Evolutionary conservation across 169 alveolate genomes (phyloP).

Genomic region (Plasmodium knowlesi): DNA sequence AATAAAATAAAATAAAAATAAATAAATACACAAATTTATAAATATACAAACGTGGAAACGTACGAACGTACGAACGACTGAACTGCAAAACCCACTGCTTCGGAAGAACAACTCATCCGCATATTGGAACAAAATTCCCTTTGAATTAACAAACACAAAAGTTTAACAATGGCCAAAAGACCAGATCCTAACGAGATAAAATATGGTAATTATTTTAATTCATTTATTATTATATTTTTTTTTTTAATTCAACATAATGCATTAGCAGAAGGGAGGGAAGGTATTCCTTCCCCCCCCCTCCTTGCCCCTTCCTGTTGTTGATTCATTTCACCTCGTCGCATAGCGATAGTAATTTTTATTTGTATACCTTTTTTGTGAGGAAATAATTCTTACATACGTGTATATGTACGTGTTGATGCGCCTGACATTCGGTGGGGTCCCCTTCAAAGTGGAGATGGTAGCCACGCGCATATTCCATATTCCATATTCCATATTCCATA

Average conservation of each 20-base stretch:
- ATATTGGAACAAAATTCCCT: background rate
- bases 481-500: no score
- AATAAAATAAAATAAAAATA: background rate
- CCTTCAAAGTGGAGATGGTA: background rate
- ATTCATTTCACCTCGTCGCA: background rate
- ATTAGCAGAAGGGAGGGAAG: background rate
- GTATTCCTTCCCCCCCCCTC: background rate
- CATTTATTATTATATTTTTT: background rate
- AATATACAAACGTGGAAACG: background rate
- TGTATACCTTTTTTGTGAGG: background rate
- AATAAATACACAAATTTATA: background rate
- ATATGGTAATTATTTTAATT: conserved; percentile 77
- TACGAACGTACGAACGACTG: background rate
- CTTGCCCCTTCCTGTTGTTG: background rate
- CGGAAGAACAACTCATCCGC: background rate
- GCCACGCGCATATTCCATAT: background rate
- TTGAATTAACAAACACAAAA: background rate
- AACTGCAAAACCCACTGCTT: background rate
- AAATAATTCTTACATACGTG: background rate
- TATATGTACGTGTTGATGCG: no score
- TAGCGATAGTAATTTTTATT: background rate
- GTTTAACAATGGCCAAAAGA: conserved; percentile 83
- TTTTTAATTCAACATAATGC: background rate
- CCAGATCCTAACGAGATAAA: conserved; percentile 87
- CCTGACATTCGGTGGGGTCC: background rate